Conservation (phyloP, 108 stramenopile species). For the Stephanodiscus minutulus region DNA sequence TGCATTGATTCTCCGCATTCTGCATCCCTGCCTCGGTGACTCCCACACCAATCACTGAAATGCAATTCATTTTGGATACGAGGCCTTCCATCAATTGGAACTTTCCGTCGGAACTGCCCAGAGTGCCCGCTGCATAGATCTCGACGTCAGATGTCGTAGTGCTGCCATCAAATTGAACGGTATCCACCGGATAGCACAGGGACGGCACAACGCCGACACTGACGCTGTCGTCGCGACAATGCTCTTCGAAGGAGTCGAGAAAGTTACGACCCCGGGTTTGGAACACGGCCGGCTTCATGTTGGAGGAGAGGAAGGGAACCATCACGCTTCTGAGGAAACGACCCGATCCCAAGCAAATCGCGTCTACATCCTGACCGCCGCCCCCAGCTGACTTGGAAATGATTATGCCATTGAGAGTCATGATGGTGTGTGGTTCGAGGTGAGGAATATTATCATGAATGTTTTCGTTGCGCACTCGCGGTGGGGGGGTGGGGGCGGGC, state of each 20-base stretch:
- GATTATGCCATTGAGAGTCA: not conserved
- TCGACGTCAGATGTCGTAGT: conserved; percentile 50
- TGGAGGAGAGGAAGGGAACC: conserved; percentile 66
- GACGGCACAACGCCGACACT: conserved; percentile 4
- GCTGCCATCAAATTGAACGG: conserved; percentile 58
- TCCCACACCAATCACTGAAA: conserved; percentile 76
- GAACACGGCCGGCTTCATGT: conserved; percentile 56
- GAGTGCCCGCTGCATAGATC: conserved; percentile 66
- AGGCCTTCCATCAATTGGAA: conserved; percentile 45
- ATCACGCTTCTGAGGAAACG: conserved; percentile 86
- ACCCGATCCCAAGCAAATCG: conserved; percentile 64
- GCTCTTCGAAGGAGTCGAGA: conserved; percentile 54
- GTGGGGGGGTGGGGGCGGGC: too few relatives aligned
- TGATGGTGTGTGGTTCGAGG: not conserved
- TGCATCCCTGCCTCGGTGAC: conserved; percentile 90
- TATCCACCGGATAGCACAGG: conserved; percentile 67
- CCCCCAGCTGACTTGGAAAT: conserved; percentile 3
- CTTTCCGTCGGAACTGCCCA: conserved; percentile 60
- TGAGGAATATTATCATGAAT: too few relatives aligned
- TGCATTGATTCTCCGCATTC: conserved; percentile 54
- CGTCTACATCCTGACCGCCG: conserved; percentile 2
- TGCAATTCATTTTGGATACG: conserved; percentile 29
- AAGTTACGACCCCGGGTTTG: conserved; percentile 80
- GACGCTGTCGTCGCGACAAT: conserved; percentile 1
- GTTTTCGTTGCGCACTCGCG: too few relatives aligned